A percentile compares a stretch with the other conserved stretches of the same genome.
Evolutionary conservation across 2,329 filamentous ascomycete species (phyloP).

Genomic region (Aspergillus glaucus): DNA sequence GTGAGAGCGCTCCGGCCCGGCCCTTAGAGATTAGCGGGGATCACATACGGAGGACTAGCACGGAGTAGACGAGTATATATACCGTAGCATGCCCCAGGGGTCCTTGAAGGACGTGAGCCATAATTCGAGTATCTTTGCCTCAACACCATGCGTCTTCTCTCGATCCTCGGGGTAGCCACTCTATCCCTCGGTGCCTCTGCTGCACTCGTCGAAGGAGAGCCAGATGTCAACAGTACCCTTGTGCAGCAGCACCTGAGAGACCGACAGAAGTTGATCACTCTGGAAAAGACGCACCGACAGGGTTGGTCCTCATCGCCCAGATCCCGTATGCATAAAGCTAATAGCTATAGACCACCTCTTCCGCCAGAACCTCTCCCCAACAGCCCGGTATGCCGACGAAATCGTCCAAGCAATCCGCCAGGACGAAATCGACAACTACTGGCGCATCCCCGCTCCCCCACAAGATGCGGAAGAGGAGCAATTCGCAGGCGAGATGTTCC

Average conservation of each 20-base stretch:
- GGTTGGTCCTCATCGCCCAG: slow-evolving; percentile 45
- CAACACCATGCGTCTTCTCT: background rate
- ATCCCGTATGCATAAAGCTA: background rate
- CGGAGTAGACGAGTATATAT: background rate
- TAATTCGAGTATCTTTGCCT: too few species aligned
- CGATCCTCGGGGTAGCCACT: background rate
- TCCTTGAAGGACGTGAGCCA: too few species aligned
- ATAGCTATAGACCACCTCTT: slow-evolving; percentile 13
- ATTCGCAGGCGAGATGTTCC: slow-evolving; percentile 83
- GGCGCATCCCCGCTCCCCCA: slow-evolving; percentile 6
- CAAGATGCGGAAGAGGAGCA: slow-evolving; percentile 10
- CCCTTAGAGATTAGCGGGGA: background rate
- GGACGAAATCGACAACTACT: slow-evolving; percentile 15
- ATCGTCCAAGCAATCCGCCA: slow-evolving; percentile 50
- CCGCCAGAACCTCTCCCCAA: slow-evolving; percentile 56
- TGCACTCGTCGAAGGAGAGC: slow-evolving; percentile 1
- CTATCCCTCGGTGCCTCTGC: background rate
- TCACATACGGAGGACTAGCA: too few species aligned
- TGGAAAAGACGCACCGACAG: slow-evolving; percentile 74
- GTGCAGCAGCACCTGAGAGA: slow-evolving; percentile 65
- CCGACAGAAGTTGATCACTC: slow-evolving; percentile 63
- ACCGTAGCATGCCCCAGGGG: too few species aligned
- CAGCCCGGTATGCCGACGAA: slow-evolving; percentile 55
- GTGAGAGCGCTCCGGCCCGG: background rate
- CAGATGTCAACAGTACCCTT: slow-evolving; percentile 5